Conservation (phyloP, 805 yeast genomes). For the Pichia exigua region DNA sequence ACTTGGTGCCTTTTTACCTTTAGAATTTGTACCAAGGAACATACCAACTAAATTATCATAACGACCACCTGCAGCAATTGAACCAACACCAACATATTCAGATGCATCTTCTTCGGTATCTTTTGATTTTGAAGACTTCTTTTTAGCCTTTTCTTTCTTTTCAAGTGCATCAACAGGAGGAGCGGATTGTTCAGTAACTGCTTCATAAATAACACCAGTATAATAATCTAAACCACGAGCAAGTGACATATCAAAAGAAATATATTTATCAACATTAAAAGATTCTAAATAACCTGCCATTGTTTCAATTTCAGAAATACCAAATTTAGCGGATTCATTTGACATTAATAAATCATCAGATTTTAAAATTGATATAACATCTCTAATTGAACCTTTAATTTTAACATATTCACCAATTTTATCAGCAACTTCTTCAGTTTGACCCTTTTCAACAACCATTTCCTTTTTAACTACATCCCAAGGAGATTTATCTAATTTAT, state of each 20-base stretch:
- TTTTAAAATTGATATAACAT: conserved; percentile 48
- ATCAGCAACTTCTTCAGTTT: conserved; percentile 87
- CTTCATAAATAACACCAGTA: conserved; percentile 95
- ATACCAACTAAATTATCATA: conserved; percentile 94
- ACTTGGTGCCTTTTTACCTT: conserved; percentile 52
- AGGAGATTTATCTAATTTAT: conserved; percentile 89
- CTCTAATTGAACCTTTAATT: conserved; percentile 67
- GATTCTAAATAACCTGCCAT: conserved; percentile 77
- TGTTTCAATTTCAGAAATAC: conserved; percentile 70
- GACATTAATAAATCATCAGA: conserved; percentile 48
- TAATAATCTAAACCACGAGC: conserved; percentile 98
- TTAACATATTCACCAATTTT: conserved; percentile 87
- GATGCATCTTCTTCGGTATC: conserved; percentile 82
- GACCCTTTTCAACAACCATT: conserved; percentile 86
- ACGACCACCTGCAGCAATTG: conserved; percentile 98
- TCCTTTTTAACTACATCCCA: conserved; percentile 93
- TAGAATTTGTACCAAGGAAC: conserved; percentile 81
- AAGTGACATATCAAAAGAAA: conserved; percentile 85
- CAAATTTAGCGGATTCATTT: conserved; percentile 70
- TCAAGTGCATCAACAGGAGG: conserved; percentile 79
- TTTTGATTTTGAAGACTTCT: conserved; percentile 5
- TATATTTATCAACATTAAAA: conserved; percentile 56
- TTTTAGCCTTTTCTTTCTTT: conserved; percentile 39
- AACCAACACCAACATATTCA: conserved; percentile 95
- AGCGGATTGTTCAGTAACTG: conserved; percentile 92